A percentile compares a stretch with the other conserved stretches of the same genome.
phyloP scores from a whole-genome alignment of 768 basidiomycete genomes.

The Tricholoma terreum region DNA sequence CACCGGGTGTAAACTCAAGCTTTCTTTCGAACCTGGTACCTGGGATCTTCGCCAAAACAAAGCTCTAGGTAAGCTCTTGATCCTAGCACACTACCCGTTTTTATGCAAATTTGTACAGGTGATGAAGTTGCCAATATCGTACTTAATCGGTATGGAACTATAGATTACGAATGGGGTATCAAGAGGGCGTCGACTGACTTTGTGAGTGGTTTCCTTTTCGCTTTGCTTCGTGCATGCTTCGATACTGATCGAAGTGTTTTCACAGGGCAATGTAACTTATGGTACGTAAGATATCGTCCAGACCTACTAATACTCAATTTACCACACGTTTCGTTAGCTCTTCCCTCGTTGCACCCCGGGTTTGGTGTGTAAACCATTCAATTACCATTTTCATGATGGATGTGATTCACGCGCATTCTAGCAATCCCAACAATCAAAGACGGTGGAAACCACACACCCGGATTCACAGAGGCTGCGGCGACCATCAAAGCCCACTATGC shows the following conservation, averaged over 20 bases:
- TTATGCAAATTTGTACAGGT: slow-evolving; percentile 35
- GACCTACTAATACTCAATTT: not conserved
- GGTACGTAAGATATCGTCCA: slow-evolving; percentile 36
- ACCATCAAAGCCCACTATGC: slow-evolving; percentile 62
- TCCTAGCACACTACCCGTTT: not conserved
- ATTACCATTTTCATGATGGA: not conserved
- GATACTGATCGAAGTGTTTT: not conserved
- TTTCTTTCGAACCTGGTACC: slow-evolving; percentile 7
- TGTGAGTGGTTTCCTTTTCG: slow-evolving; percentile 39
- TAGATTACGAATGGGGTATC: slow-evolving; percentile 69
- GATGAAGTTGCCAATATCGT: slow-evolving; percentile 62
- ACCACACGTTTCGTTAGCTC: slow-evolving; percentile 25
- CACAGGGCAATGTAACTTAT: slow-evolving; percentile 73
- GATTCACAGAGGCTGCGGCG: slow-evolving; percentile 62
- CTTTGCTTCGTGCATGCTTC: not conserved
- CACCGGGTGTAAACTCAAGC: slow-evolving; percentile 20
- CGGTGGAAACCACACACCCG: slow-evolving; percentile 78
- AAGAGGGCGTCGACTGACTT: slow-evolving; percentile 78
- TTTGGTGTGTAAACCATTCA: slow-evolving; percentile 45
- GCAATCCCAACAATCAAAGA: slow-evolving; percentile 71
- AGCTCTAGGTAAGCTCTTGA: slow-evolving; percentile 40
- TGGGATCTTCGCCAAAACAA: slow-evolving; percentile 27
- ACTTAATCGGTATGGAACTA: slow-evolving; percentile 54
- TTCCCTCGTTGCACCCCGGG: slow-evolving; percentile 73
- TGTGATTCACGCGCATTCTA: slow-evolving; percentile 18